Evolutionary conservation across 257 asterid species (phyloP), one percentile per base, ranked within the genome.

Genomic region (Anisodus tanguticus): DNA sequence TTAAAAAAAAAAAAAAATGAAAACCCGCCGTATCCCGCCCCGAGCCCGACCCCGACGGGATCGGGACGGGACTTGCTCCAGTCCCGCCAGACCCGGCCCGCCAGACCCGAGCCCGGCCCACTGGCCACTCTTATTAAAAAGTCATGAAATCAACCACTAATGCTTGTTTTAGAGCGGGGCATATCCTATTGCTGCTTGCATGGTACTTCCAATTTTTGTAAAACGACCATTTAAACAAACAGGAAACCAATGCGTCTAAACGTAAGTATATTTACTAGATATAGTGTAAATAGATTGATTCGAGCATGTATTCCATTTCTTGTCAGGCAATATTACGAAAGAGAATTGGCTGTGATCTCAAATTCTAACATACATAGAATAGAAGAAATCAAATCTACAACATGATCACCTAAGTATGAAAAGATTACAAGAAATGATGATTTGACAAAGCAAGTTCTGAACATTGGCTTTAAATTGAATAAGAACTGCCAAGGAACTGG

Each of bases 341-440:
- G 81, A 49, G 57, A 74, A 74, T 19, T 51, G 45, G 22, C 31
- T 53, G 64, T 54, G 49, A 31, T 26, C 26, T 26, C 15, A 31
- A 77, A 53, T 26, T 15, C 64, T 35, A 77, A 54, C 59, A 22
- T 26, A 26, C 64, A 51, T 26, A 17, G 43, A 51, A 26, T 6
- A 51, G 26, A 51, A 76, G 60, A 51, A 22, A 76, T 76, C 63
- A 76, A 51, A 51, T 51, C 81, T 76, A 76, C 64, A 51, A 53
- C 82, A 77, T 53, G 59, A 53, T 0, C 49, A 15, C 64, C 64
- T 7, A 26, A 0, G 47, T 1, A 31, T 31, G 35, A 77, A 13
- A 69, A 54, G 22, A 3, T 8, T 17, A 16, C 54, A 76, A 51
- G 45, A 62, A 71, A 22, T 51, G 2, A 49, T 22, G 63, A 12